Percentiles rank a stretch among this genome's conserved stretches.
Conservation (phyloP, 768 basidiomycete genomes). For the Rubroboletus pulcherrimus region DNA sequence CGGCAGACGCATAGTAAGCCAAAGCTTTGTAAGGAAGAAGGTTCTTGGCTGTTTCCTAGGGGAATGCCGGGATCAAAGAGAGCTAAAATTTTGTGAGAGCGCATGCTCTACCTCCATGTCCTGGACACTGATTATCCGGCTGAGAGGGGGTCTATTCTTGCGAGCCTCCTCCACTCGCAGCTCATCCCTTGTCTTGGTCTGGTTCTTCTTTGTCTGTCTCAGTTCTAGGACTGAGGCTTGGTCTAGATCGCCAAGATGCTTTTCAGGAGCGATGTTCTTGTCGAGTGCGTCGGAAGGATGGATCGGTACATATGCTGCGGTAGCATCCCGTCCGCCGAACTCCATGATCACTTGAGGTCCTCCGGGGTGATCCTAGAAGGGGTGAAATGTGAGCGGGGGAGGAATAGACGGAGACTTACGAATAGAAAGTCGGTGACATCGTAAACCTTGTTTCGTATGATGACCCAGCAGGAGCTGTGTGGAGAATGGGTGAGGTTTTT, state of each 20-base stretch:
- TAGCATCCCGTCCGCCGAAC: constrained; percentile 86
- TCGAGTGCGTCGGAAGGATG: constrained; percentile 82
- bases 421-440: constrained; percentile 79
- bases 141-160: constrained; percentile 59
- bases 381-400: neutral
- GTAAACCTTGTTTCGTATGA: constrained; percentile 77
- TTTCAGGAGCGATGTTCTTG: constrained; percentile 63
- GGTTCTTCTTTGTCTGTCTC: constrained; percentile 35
- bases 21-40: constrained; percentile 71
- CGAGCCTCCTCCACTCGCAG: constrained; percentile 61
- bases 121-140: constrained; percentile 64
- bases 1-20: constrained; percentile 82
- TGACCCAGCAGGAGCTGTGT: constrained; percentile 79
- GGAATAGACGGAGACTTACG: constrained; percentile 33
- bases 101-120: constrained; percentile 69
- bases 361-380: constrained; percentile 67
- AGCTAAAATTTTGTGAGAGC: neutral
- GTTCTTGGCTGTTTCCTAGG: constrained; percentile 64
- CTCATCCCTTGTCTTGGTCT: constrained; percentile 63
- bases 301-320: constrained; percentile 70
- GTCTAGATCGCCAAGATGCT: constrained; percentile 68
- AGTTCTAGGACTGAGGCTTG: constrained; percentile 40
- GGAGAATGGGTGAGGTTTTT: constrained; percentile 6
- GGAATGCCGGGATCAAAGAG: neutral
- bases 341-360: constrained; percentile 78